phyloP scores from a whole-genome alignment of 2,329 filamentous ascomycete genomes.

The Pseudogymnoascus sp. region DNA sequence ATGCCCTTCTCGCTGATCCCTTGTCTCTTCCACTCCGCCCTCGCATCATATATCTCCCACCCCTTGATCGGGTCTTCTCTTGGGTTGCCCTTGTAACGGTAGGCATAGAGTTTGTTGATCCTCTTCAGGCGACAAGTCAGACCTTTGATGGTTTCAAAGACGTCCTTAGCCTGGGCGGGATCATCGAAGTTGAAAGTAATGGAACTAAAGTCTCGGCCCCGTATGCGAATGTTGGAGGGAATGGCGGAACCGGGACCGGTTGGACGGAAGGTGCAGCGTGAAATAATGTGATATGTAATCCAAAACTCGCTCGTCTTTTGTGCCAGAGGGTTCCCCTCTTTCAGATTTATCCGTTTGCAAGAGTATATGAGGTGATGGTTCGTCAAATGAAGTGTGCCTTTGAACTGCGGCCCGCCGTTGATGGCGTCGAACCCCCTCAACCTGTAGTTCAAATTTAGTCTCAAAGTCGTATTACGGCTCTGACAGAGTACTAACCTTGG shows the following conservation, averaged over 20 bases:
- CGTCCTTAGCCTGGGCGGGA: constrained; percentile 69
- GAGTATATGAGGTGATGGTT: constrained; percentile 50
- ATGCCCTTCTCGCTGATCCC: constrained; percentile 76
- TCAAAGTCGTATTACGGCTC: constrained; percentile 14
- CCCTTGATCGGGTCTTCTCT: constrained; percentile 70
- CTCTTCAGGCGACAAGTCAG: constrained; percentile 76
- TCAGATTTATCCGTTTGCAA: constrained; percentile 14
- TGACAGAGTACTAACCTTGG: constrained; percentile 31
- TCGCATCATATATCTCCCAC: constrained; percentile 79
- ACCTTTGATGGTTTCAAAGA: constrained; percentile 77
- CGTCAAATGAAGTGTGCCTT: constrained; percentile 53
- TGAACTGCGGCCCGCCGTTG: constrained; percentile 49
- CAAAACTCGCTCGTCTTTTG: constrained; percentile 65
- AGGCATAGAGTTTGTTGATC: constrained; percentile 87
- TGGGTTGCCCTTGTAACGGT: constrained; percentile 70
- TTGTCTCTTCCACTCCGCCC: constrained; percentile 78
- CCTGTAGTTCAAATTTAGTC: constrained; percentile 30
- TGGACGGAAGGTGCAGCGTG: constrained; percentile 70
- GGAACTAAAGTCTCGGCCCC: constrained; percentile 90
- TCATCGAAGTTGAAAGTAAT: constrained; percentile 82
- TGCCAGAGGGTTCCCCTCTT: constrained; percentile 33
- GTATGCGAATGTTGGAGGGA: constrained; percentile 75
- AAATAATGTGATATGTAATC: constrained; percentile 92
- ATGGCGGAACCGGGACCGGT: constrained; percentile 63
- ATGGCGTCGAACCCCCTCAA: constrained; percentile 57